Conservation (phyloP, 192 early-diverging fungal species). For the Podila minutissima region DNA sequence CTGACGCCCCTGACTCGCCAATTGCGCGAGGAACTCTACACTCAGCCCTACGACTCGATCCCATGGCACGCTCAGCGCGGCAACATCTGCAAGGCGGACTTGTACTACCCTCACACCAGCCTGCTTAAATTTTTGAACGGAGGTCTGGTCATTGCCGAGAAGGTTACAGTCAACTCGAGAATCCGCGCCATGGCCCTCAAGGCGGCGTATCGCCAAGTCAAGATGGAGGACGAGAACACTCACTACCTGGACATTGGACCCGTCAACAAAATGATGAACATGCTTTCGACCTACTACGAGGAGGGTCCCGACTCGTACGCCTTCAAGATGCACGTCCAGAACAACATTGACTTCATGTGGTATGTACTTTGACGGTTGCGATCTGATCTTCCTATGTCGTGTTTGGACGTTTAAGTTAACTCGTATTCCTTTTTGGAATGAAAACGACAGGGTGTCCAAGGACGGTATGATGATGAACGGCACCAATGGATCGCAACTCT, state of each 20-base stretch:
- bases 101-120: slow-evolving; percentile 86
- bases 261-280: slow-evolving; percentile 94
- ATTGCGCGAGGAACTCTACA: slow-evolving; percentile 91
- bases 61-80: slow-evolving; percentile 83
- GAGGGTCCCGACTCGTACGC: slow-evolving; percentile 86
- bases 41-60: slow-evolving; percentile 86
- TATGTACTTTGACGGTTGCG: not conserved
- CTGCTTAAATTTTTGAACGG: slow-evolving; percentile 82
- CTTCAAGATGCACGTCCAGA: slow-evolving; percentile 78
- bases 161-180: slow-evolving; percentile 62
- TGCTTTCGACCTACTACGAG: slow-evolving; percentile 86
- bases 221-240: slow-evolving; percentile 91
- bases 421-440: not conserved
- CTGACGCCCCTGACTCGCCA: slow-evolving; percentile 75
- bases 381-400: too few species aligned
- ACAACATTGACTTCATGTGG: slow-evolving; percentile 92
- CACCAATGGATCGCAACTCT: slow-evolving; percentile 97
- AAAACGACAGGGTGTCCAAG: slow-evolving; percentile 64
- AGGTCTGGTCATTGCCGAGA: slow-evolving; percentile 67
- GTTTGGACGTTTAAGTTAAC: not conserved
- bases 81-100: slow-evolving; percentile 84
- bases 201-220: slow-evolving; percentile 83
- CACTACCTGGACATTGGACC: slow-evolving; percentile 91
- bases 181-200: slow-evolving; percentile 75
- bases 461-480: slow-evolving; percentile 96